phyloP scores from a whole-genome alignment of 257 asterid genomes.

The Fraxinus pennsylvanica region DNA sequence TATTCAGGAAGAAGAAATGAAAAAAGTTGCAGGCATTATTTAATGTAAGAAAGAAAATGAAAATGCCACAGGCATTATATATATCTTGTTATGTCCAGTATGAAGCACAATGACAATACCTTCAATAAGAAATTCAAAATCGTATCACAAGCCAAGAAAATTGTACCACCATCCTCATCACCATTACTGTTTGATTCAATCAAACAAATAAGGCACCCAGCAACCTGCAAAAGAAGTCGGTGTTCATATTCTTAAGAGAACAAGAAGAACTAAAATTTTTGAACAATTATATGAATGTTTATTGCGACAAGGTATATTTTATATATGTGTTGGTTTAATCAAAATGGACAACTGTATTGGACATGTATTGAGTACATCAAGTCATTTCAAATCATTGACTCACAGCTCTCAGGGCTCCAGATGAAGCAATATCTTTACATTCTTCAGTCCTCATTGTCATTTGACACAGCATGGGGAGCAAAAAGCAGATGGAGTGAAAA shows the following conservation, averaged over 20 bases:
- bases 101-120: slow-evolving; percentile 38
- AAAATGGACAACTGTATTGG: neutral
- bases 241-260: neutral
- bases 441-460: slow-evolving; percentile 68
- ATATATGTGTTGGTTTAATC: neutral
- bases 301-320: neutral
- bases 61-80: neutral
- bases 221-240: slow-evolving; percentile 51
- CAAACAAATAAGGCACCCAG: slow-evolving; percentile 53
- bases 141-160: slow-evolving; percentile 83
- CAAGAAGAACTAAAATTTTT: neutral
- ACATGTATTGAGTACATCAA: slow-evolving; percentile 6
- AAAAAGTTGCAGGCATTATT: slow-evolving; percentile 4
- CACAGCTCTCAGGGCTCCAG: slow-evolving; percentile 67
- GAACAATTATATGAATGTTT: neutral
- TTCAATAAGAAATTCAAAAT: slow-evolving; percentile 66
- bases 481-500: slow-evolving; percentile 60
- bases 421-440: slow-evolving; percentile 57
- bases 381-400: slow-evolving; percentile 26
- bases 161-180: slow-evolving; percentile 46
- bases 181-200: slow-evolving; percentile 40
- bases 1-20: slow-evolving; percentile 29
- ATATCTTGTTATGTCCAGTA: slow-evolving; percentile 7
- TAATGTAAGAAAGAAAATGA: neutral
- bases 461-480: slow-evolving; percentile 93